Conservation (phyloP, 169 alveolate genomes). For the Eimeria praecox region DNA sequence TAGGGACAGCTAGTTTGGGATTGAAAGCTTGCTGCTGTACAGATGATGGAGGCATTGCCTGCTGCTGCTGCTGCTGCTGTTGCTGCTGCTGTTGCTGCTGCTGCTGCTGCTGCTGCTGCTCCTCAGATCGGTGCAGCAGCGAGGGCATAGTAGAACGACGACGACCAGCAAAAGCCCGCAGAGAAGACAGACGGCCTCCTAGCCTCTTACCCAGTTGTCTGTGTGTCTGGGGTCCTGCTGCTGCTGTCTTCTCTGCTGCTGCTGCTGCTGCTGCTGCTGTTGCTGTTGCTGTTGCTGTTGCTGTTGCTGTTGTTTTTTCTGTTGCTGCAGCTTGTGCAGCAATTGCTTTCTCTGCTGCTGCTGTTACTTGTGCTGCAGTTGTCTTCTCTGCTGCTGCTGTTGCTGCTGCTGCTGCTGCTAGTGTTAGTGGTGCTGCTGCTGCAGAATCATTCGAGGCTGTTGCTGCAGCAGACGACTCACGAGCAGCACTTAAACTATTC, state of each 20-base stretch:
- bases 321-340: too few relatives aligned
- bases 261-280: not conserved
- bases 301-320: too few relatives aligned
- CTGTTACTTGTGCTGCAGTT: not conserved
- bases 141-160: constrained; percentile 30
- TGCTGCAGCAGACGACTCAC: constrained; percentile 43
- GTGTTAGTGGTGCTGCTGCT: not conserved
- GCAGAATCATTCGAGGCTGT: constrained; percentile 1
- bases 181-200: constrained; percentile 33
- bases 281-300: not conserved
- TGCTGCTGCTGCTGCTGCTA: too few relatives aligned
- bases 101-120: constrained; percentile 21
- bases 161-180: constrained; percentile 30
- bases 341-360: not conserved
- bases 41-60: too few relatives aligned
- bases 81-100: constrained; percentile 25
- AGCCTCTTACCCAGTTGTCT: not conserved
- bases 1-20: not conserved
- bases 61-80: constrained; percentile 34
- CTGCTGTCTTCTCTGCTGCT: constrained; percentile 6
- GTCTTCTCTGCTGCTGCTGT: not conserved
- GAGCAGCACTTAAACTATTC: not conserved
- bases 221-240: constrained; percentile 12
- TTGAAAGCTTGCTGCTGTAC: too few relatives aligned
- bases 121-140: not conserved